Evolutionary conservation across 2,329 filamentous ascomycete genomes (phyloP).

Genomic region (Calonectria henricotiae): DNA sequence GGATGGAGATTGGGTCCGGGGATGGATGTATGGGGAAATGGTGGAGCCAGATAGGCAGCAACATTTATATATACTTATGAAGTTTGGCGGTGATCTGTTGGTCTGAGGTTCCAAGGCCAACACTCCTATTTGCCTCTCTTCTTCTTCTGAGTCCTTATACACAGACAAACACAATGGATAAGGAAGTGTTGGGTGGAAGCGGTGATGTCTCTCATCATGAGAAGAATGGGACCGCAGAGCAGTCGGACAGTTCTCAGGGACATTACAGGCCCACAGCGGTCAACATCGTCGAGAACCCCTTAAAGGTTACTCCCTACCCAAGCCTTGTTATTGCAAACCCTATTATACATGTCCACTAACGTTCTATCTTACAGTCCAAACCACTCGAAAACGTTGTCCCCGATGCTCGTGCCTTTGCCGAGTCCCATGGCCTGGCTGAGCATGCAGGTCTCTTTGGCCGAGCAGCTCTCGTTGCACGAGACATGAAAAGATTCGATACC

Average conservation of each 20-base stretch:
- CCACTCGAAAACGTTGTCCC: conserved; percentile 48
- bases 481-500: conserved; percentile 49
- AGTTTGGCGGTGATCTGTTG: not conserved
- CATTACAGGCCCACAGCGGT: conserved; percentile 50
- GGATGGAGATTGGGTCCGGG: not conserved
- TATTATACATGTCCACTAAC: not conserved
- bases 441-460: conserved; percentile 63
- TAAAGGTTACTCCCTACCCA: conserved; percentile 47
- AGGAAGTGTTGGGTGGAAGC: conserved; percentile 19
- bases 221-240: conserved; percentile 11
- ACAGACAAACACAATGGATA: conserved; percentile 27
- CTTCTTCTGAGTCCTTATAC: not conserved
- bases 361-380: conserved; percentile 40
- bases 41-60: conserved; percentile 3
- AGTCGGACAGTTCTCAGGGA: conserved; percentile 14
- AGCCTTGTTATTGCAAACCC: not conserved
- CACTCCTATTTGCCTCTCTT: not conserved
- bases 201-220: conserved; percentile 36
- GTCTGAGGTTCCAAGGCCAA: not conserved
- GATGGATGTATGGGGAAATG: not conserved
- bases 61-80: conserved; percentile 15
- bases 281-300: conserved; percentile 57
- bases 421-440: conserved; percentile 65
- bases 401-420: conserved; percentile 69
- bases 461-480: conserved; percentile 59